Conservation (phyloP, 805 yeast species). For the Yarrowia sp. region DNA sequence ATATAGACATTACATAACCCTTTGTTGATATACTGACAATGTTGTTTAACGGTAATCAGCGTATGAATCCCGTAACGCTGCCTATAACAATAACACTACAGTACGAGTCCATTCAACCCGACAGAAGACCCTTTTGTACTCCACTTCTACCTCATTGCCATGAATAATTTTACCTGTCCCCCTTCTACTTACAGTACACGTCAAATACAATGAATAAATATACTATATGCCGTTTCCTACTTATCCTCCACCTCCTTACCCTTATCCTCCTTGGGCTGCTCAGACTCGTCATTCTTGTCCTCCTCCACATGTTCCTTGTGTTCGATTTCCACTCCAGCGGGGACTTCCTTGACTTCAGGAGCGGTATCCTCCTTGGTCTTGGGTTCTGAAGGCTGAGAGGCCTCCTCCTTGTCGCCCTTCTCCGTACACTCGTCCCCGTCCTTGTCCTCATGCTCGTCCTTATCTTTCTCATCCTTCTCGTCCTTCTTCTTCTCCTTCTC, state of each 20-base stretch:
- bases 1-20: too few relatives aligned
- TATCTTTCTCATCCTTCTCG: neutral
- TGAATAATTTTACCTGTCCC: too few relatives aligned
- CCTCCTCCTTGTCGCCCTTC: neutral
- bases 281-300: neutral
- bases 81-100: too few relatives aligned
- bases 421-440: neutral
- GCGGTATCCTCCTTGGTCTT: too few relatives aligned
- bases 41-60: too few relatives aligned
- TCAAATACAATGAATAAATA: slow-evolving; percentile 5
- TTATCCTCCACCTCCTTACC: slow-evolving; percentile 10
- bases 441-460: neutral
- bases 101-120: too few relatives aligned
- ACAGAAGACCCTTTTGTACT: too few relatives aligned
- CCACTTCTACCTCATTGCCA: too few relatives aligned
- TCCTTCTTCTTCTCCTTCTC: neutral
- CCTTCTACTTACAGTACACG: too few relatives aligned
- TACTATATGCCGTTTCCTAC: neutral
- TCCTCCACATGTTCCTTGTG: slow-evolving; percentile 13
- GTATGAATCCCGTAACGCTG: too few relatives aligned
- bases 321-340: slow-evolving; percentile 22
- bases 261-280: neutral
- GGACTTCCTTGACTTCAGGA: neutral
- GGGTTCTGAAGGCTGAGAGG: neutral
- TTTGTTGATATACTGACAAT: too few relatives aligned